phyloP scores from a whole-genome alignment of 2,329 filamentous ascomycete genomes.

The Alternaria hordeiaustralica region DNA sequence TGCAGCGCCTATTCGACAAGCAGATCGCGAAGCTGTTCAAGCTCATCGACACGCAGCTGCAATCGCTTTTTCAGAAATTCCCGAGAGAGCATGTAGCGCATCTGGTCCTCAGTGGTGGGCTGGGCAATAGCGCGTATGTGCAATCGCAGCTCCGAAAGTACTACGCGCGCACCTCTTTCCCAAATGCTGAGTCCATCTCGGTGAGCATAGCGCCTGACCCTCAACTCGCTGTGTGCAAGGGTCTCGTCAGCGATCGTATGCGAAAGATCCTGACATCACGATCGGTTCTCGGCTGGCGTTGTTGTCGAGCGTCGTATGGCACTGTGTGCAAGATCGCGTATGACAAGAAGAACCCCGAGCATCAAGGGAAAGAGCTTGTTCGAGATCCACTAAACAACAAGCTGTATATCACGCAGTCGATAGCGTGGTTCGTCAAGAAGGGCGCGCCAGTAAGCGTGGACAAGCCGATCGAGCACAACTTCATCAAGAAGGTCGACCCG shows the following conservation, averaged over 20 bases:
- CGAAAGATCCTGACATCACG: conserved; percentile 53
- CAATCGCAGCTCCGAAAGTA: conserved; percentile 43
- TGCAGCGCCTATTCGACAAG: conserved; percentile 45
- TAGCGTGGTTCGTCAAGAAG: conserved; percentile 49
- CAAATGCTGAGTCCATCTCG: conserved; percentile 32
- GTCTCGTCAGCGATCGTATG: conserved; percentile 60
- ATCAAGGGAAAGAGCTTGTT: conserved; percentile 30
- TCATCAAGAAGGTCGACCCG: conserved; percentile 40
- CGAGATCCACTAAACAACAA: conserved; percentile 44
- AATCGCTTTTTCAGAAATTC: conserved; percentile 35
- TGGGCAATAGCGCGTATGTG: conserved; percentile 53
- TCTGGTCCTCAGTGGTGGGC: conserved; percentile 52
- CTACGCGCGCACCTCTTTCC: conserved; percentile 36
- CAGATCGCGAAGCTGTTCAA: conserved; percentile 45
- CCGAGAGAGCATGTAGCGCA: conserved; percentile 41
- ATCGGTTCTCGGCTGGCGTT: conserved; percentile 53
- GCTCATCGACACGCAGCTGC: conserved; percentile 46
- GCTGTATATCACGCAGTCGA: conserved; percentile 43
- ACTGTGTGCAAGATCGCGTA: conserved; percentile 48
- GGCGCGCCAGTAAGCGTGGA: conserved; percentile 44
- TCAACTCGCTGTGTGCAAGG: conserved; percentile 63
- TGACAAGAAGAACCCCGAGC: conserved; percentile 42
- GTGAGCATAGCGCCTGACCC: conserved; percentile 56
- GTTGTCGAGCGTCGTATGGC: conserved; percentile 47
- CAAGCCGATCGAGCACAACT: conserved; percentile 42